Conservation (phyloP, 345 rosid genomes). For the Lepidium sativum region DNA sequence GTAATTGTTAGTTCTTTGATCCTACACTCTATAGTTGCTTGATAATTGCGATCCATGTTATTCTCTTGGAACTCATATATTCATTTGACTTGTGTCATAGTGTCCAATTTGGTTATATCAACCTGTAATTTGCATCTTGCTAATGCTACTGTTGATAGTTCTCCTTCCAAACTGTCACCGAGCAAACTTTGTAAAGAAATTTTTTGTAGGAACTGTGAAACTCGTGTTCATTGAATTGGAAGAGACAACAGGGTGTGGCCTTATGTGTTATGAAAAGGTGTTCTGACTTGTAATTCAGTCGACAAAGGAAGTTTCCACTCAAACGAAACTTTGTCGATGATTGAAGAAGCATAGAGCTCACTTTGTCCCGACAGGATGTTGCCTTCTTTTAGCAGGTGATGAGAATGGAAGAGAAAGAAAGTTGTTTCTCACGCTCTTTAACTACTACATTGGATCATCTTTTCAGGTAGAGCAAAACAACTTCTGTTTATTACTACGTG, state of each 20-base stretch:
- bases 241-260: background rate
- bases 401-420: background rate
- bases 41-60: background rate
- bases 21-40: too few species aligned
- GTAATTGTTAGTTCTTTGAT: slow-evolving; percentile 14
- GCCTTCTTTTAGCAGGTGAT: slow-evolving; percentile 12
- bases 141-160: background rate
- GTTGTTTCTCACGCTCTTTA: background rate
- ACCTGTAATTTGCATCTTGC: background rate
- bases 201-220: background rate
- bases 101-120: background rate
- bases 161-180: background rate
- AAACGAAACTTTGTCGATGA: slow-evolving; percentile 15
- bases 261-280: background rate
- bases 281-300: background rate
- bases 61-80: background rate
- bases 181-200: background rate
- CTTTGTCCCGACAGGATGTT: slow-evolving; percentile 8
- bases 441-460: slow-evolving; percentile 2
- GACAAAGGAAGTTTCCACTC: background rate
- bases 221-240: background rate
- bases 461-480: background rate
- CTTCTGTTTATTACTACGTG: background rate
- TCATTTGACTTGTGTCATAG: background rate
- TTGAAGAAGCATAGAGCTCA: slow-evolving; percentile 6